Evolutionary conservation across 2,329 filamentous ascomycete species (phyloP).

Genomic region (Tolypocladium capitatum): DNA sequence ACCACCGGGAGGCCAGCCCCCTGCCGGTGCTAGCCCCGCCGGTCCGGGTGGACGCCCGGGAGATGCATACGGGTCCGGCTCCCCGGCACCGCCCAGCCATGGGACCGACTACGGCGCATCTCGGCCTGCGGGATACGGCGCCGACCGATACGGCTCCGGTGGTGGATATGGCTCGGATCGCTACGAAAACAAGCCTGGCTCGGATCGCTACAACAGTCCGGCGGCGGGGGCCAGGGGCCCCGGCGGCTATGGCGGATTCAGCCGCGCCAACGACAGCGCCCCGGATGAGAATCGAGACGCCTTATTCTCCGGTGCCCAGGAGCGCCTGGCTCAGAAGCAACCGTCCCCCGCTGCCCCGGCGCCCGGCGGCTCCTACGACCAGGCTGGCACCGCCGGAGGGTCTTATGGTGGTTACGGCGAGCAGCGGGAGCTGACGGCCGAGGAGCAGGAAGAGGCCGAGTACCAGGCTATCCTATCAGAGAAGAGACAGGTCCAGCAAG

Average conservation of each 20-base stretch:
- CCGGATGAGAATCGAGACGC: slow-evolving; percentile 46
- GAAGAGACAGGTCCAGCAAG: slow-evolving; percentile 59
- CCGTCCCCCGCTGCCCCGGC: slow-evolving; percentile 7
- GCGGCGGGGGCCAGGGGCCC: slow-evolving; percentile 28
- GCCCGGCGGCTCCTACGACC: slow-evolving; percentile 9
- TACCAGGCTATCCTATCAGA: slow-evolving; percentile 44
- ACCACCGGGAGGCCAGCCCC: slow-evolving; percentile 22
- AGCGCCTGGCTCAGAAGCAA: slow-evolving; percentile 31
- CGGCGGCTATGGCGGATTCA: slow-evolving; percentile 49
- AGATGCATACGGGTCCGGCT: neutral
- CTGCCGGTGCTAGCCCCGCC: slow-evolving; percentile 2
- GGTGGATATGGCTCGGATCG: slow-evolving; percentile 39
- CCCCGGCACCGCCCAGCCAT: slow-evolving; percentile 4
- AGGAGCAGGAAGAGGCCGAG: slow-evolving; percentile 62
- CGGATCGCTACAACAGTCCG: slow-evolving; percentile 9
- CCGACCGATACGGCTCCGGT: slow-evolving; percentile 37
- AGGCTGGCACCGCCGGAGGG: slow-evolving; percentile 12
- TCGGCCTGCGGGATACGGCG: slow-evolving; percentile 32
- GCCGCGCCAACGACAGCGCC: slow-evolving; percentile 27
- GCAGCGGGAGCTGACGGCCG: slow-evolving; percentile 66
- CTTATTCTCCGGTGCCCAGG: slow-evolving; percentile 45
- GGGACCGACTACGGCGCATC: slow-evolving; percentile 10
- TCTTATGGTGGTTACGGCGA: slow-evolving; percentile 47
- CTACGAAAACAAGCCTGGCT: slow-evolving; percentile 29
- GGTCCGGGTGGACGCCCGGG: neutral